phyloP scores from a whole-genome alignment of 805 yeast species.

The Priceomyces medius region DNA sequence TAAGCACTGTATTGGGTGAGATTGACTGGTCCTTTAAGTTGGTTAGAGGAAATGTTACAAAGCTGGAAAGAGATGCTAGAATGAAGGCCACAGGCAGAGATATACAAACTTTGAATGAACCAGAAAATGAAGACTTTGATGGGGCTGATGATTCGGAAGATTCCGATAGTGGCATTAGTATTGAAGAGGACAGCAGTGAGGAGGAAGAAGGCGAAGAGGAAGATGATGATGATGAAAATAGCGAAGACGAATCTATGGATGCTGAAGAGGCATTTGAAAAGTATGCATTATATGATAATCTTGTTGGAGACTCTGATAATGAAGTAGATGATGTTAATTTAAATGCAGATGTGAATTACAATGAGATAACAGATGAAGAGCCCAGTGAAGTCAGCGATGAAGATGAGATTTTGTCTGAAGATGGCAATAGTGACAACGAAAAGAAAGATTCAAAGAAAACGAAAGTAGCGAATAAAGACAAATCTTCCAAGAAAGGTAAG shows the following conservation, averaged over 20 bases:
- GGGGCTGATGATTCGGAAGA: conserved; percentile 14
- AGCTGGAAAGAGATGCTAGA: conserved; percentile 33
- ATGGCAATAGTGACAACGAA: conserved; percentile 17
- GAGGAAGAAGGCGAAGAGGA: conserved; percentile 23
- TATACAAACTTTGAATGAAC: not conserved
- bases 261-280: conserved; percentile 30
- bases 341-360: conserved; percentile 46
- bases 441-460: conserved; percentile 32
- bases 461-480: conserved; percentile 25
- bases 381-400: conserved; percentile 39
- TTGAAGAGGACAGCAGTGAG: conserved; percentile 20
- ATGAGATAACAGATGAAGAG: conserved; percentile 67
- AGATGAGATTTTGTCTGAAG: conserved; percentile 9
- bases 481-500: conserved; percentile 26
- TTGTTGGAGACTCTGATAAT: conserved; percentile 46
- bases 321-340: conserved; percentile 23
- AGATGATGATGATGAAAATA: conserved; percentile 13
- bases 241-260: conserved; percentile 15
- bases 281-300: conserved; percentile 35
- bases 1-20: conserved; percentile 35
- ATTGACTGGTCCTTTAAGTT: conserved; percentile 46
- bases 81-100: conserved; percentile 21
- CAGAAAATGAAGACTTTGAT: conserved; percentile 21
- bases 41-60: conserved; percentile 45
- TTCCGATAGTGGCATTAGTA: conserved; percentile 12